These are phyloP conservation scores for Ogataea saltuana DNA, from an alignment of 805 yeast species.

Conservation along the genomic window DNA sequence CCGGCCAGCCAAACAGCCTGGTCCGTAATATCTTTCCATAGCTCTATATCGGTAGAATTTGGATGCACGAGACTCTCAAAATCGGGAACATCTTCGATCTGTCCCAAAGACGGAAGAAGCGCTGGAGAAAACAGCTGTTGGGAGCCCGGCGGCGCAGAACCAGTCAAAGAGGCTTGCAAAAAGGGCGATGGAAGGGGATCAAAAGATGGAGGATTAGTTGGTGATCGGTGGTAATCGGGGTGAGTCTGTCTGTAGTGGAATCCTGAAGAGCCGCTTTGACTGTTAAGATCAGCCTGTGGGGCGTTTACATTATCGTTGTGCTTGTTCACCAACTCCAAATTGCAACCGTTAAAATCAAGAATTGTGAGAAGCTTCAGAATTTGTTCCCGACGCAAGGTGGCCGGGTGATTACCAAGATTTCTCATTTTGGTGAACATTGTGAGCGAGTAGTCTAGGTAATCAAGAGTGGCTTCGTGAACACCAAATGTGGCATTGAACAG, in stretches of 20 bases:
- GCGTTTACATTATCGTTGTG: slow-evolving; percentile 51
- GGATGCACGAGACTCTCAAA: slow-evolving; percentile 36
- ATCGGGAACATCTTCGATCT: slow-evolving; percentile 37
- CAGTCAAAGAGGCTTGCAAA: too few relatives aligned
- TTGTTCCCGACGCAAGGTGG: slow-evolving; percentile 72
- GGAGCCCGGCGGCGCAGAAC: too few relatives aligned
- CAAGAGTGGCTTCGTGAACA: slow-evolving; percentile 71
- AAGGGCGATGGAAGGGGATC: too few relatives aligned
- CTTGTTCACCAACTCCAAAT: slow-evolving; percentile 55
- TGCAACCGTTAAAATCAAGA: slow-evolving; percentile 66
- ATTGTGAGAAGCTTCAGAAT: slow-evolving; percentile 62
- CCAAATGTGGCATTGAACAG: slow-evolving; percentile 80
- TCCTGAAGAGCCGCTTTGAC: slow-evolving; percentile 7
- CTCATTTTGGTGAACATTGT: slow-evolving; percentile 72
- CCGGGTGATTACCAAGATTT: slow-evolving; percentile 77
- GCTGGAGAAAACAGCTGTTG: slow-evolving; percentile 31
- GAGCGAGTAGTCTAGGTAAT: slow-evolving; percentile 72
- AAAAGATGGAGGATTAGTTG: too few relatives aligned
- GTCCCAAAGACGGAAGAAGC: slow-evolving; percentile 34
- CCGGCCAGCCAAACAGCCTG: slow-evolving; percentile 73
- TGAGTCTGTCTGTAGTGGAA: too few relatives aligned
- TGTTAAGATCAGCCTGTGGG: slow-evolving; percentile 29
- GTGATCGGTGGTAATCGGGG: too few relatives aligned
- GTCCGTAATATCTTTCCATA: slow-evolving; percentile 77
- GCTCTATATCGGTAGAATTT: slow-evolving; percentile 47